Percentiles rank a stretch among this genome's conserved stretches.
phyloP scores from a whole-genome alignment of 2,329 filamentous ascomycete species.

The Colletotrichum karsti region DNA sequence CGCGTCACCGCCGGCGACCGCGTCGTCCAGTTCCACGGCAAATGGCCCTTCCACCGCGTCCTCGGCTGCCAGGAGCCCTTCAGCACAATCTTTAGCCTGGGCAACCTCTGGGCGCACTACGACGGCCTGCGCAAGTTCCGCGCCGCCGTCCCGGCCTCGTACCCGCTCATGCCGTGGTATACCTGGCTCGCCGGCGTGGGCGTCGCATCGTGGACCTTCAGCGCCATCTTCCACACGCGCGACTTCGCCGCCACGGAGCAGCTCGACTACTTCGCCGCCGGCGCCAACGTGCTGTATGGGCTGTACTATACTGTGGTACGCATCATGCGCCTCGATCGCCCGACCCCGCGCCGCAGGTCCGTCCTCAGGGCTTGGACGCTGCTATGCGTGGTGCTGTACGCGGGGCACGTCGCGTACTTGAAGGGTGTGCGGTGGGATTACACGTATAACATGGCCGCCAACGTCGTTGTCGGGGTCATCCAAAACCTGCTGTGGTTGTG shows the following conservation, averaged over 20 bases:
- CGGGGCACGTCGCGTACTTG: constrained; percentile 82
- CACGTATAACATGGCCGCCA: constrained; percentile 97
- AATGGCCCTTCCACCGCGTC: constrained; percentile 96
- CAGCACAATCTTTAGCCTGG: constrained; percentile 89
- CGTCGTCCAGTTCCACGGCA: constrained; percentile 94
- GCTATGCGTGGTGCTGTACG: constrained; percentile 76
- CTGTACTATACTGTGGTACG: constrained; percentile 86
- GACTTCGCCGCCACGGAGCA: constrained; percentile 90
- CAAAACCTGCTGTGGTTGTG: constrained; percentile 87
- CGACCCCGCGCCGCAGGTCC: constrained; percentile 48
- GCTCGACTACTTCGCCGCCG: constrained; percentile 95
- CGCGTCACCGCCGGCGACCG: constrained; percentile 73
- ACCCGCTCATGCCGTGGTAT: constrained; percentile 84
- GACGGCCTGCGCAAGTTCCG: constrained; percentile 78
- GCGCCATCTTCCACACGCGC: constrained; percentile 90
- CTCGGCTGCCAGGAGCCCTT: constrained; percentile 95
- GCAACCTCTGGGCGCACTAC: constrained; percentile 90
- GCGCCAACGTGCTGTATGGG: constrained; percentile 89
- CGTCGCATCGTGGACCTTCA: constrained; percentile 85
- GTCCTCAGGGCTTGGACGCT: constrained; percentile 79
- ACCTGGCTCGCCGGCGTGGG: constrained; percentile 82
- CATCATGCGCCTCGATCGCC: constrained; percentile 81
- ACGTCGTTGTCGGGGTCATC: constrained; percentile 81
- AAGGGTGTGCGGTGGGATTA: constrained; percentile 93
- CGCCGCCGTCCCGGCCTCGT: constrained; percentile 73